Evolutionary conservation across 2,329 filamentous ascomycete genomes (phyloP).

Genomic region (Thielaviopsis ethacetica): DNA sequence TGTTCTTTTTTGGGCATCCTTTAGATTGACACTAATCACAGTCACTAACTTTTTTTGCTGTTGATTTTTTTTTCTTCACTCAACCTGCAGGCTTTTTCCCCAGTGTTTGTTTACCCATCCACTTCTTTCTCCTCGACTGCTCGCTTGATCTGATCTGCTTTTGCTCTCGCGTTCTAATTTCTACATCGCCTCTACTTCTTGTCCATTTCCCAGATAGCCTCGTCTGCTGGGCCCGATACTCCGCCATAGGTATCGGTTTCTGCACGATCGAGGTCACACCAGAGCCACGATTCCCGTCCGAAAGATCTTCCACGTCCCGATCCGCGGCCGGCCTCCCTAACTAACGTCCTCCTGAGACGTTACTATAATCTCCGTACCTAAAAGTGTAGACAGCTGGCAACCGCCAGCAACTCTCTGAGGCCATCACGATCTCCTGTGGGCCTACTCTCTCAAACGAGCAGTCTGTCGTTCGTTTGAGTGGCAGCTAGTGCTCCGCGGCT

Average conservation of each 20-base stretch:
- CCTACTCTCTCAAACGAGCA: slow-evolving; percentile 94
- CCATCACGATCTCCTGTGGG: slow-evolving; percentile 54
- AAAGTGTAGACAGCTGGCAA: slow-evolving; percentile 50
- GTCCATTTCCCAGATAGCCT: slow-evolving; percentile 13
- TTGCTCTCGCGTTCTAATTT: no score
- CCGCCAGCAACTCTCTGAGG: slow-evolving; percentile 56
- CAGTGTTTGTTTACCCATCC: no score
- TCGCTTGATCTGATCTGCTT: no score
- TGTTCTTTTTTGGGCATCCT: no score
- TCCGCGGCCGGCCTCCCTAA: slow-evolving; percentile 86
- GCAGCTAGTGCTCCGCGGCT: slow-evolving; percentile 83
- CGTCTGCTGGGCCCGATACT: slow-evolving; percentile 74
- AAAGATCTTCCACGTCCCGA: slow-evolving; percentile 67
- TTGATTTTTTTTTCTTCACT: no score
- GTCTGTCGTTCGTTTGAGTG: slow-evolving; percentile 92
- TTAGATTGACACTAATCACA: no score
- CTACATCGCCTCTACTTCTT: slow-evolving; percentile 13
- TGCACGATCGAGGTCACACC: slow-evolving; percentile 45
- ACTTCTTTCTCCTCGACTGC: no score
- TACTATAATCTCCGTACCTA: slow-evolving; percentile 22
- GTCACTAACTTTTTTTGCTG: no score
- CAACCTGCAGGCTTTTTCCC: no score
- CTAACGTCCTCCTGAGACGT: slow-evolving; percentile 48
- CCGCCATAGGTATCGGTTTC: slow-evolving; percentile 66
- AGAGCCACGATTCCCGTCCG: slow-evolving; percentile 76